Evolutionary conservation across 768 basidiomycete species (phyloP), one percentile per base, ranked within the genome.

Genomic region (Collybia sordida): DNA sequence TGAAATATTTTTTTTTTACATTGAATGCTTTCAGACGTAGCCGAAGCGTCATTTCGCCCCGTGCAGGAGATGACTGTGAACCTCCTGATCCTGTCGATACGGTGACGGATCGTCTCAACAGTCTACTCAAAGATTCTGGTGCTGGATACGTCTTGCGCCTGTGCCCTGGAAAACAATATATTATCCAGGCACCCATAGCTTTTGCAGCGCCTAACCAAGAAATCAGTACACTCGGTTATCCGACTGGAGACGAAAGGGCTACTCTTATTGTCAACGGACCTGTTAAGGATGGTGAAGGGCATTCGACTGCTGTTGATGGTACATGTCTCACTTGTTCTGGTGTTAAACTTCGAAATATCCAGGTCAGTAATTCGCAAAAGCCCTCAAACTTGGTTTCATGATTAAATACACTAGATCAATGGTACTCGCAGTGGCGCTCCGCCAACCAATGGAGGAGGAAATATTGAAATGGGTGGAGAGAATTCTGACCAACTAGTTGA

Each of bases 391-490:
- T 31, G 14, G 14, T 31, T 3, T 11, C 43, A 39, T 47, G 9
- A 37, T 22, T 28, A 39, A 41, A 14, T 57, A 24, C 53, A 92
- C 9, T 11, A 31, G 89, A 80, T 93, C 53, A 80, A 93, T 59
- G 90, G 91, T 12, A 81, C 82, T 4, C 80, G 90, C 50, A 66
- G 66, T 15, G 78, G 77, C 21, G 80, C 73, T 6, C 56, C 74
- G 35, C 77, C 83, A 1, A 77, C 74, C 0, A 52, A 42, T 19
- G 88, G 88, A 6, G 88, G 86, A 0, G 90, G 78, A 19, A 91
- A 90, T 58, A 90, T 93, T 47, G 90, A 93, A 67, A 85, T 93
- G 76, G 92, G 92, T 4, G 92, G 90, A 8, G 59, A 73, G 17
- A 93, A 87, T 54, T 70, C 80, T 2, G 71, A 77, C 58, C 91